These are phyloP conservation scores for Termitomyces sp. DNA, from an alignment of 768 basidiomycete genomes.

Conservation along the genomic window DNA sequence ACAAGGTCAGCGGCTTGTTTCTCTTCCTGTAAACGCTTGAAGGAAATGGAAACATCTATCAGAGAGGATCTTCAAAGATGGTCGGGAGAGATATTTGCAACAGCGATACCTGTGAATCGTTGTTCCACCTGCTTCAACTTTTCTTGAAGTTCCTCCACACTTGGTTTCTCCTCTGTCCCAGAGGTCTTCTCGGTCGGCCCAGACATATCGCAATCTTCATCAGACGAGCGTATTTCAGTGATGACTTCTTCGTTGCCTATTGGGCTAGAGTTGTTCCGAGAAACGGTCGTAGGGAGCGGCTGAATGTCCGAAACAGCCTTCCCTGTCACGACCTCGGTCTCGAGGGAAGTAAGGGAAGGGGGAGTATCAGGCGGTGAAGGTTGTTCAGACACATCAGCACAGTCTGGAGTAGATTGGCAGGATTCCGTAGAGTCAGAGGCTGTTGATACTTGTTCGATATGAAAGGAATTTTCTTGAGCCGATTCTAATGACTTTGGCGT, in stretches of 20 bases:
- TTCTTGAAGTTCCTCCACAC: conserved; percentile 58
- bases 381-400: background rate
- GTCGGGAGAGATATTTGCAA: background rate
- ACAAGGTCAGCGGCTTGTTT: conserved; percentile 63
- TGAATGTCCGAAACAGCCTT: background rate
- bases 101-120: conserved; percentile 61
- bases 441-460: background rate
- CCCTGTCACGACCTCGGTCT: background rate
- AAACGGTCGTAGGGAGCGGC: background rate
- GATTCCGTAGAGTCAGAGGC: background rate
- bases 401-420: background rate
- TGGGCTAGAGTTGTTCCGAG: background rate
- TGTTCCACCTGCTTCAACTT: conserved; percentile 69
- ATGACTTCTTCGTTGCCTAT: background rate
- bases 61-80: conserved; percentile 8
- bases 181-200: background rate
- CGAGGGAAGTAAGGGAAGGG: background rate
- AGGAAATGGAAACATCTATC: conserved; percentile 75
- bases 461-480: background rate
- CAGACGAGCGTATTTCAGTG: background rate
- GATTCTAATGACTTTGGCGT: background rate
- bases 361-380: background rate
- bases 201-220: background rate
- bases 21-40: conserved; percentile 71
- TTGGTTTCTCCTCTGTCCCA: conserved; percentile 6